These are phyloP conservation scores for Typha latifolia DNA, from an alignment of 176 grass and related monocot species.

Conservation along the genomic window DNA sequence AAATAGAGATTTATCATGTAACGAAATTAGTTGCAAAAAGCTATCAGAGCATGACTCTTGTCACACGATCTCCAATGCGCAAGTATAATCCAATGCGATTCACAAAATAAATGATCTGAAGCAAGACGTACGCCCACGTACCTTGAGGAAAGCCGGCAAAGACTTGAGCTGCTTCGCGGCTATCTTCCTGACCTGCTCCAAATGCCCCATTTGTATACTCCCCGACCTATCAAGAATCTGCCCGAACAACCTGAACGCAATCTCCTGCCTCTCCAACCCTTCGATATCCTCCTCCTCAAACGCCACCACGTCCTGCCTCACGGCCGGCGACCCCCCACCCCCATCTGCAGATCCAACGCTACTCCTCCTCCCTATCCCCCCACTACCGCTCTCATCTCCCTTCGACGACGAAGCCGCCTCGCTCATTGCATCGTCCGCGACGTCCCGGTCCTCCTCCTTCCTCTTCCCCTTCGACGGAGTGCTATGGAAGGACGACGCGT, in stretches of 20 bases:
- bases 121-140: constrained; percentile 1
- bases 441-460: constrained; percentile 43
- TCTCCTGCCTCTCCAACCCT: constrained; percentile 73
- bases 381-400: constrained; percentile 3
- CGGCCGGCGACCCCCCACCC: constrained; percentile 28
- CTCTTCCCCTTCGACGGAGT: constrained; percentile 55
- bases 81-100: too few relatives aligned
- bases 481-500: constrained; percentile 26
- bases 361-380: constrained; percentile 6
- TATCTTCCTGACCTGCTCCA: constrained; percentile 56
- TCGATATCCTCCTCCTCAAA: constrained; percentile 76
- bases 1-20: not conserved
- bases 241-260: constrained; percentile 73
- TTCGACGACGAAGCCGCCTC: constrained; percentile 8
- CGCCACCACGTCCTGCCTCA: constrained; percentile 39
- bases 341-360: not conserved
- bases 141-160: constrained; percentile 89
- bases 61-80: too few relatives aligned
- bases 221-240: constrained; percentile 55
- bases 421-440: constrained; percentile 12
- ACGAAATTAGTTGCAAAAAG: not conserved
- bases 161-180: constrained; percentile 79
- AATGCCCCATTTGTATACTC: constrained; percentile 32
- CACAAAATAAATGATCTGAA: not conserved
- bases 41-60: too few relatives aligned